Evolutionary conservation across 495 filamentous ascomycete genomes (phyloP).

Genomic region (Penicillium roqueforti): DNA sequence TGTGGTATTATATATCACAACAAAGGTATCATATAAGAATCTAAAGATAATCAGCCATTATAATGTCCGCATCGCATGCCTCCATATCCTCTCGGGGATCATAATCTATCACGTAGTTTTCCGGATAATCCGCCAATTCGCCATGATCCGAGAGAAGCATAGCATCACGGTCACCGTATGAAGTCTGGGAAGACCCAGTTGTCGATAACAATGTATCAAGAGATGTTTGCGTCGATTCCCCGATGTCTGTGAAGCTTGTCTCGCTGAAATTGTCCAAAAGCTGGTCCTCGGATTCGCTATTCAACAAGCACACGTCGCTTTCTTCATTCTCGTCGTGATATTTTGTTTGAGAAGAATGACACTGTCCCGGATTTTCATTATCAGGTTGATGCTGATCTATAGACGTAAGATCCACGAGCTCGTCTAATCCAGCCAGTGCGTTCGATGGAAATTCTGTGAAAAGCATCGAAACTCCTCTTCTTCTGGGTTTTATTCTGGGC

Average conservation of each 20-base stretch:
- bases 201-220: not conserved
- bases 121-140: not conserved
- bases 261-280: constrained; percentile 1
- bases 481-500: constrained; percentile 6
- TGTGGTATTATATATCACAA: not conserved
- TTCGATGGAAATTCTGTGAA: not conserved
- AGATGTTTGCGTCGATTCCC: constrained; percentile 3
- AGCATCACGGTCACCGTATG: not conserved
- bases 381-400: not conserved
- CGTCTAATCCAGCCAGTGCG: not conserved
- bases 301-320: not conserved
- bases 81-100: not conserved
- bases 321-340: not conserved
- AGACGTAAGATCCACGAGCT: too few relatives aligned
- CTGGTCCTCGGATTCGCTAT: constrained; percentile 1
- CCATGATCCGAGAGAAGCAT: not conserved
- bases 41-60: not conserved
- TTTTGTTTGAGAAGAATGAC: not conserved
- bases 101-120: too few relatives aligned
- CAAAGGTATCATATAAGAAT: not conserved
- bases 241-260: not conserved
- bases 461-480: not conserved
- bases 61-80: not conserved
- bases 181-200: not conserved
- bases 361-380: not conserved